Conservation (phyloP, 345 rosid genomes). For the Acer saccharum region DNA sequence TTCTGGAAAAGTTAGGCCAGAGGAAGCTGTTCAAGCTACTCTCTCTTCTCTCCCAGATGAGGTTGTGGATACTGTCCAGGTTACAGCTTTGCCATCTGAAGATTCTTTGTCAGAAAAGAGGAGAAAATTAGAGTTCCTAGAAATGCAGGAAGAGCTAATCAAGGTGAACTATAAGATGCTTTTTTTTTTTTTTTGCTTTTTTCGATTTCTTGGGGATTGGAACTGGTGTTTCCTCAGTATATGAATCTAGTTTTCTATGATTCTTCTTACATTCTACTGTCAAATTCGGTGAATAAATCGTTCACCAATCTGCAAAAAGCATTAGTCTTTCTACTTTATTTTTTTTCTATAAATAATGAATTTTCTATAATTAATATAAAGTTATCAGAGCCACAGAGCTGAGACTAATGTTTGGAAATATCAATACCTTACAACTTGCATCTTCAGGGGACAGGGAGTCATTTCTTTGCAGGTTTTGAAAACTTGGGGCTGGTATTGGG, state of each 20-base stretch:
- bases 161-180: slow-evolving; percentile 49
- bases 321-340: background rate
- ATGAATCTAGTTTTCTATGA: background rate
- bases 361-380: too few species aligned
- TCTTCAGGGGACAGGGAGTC: background rate
- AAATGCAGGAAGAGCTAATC: slow-evolving; percentile 96
- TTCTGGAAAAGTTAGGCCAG: slow-evolving; percentile 92
- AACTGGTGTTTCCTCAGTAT: background rate
- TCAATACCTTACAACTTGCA: slow-evolving; percentile 1
- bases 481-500: slow-evolving; percentile 1
- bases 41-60: slow-evolving; percentile 97
- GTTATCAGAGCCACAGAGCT: background rate
- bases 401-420: background rate
- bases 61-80: slow-evolving; percentile 92
- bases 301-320: background rate
- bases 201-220: slow-evolving; percentile 8
- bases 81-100: slow-evolving; percentile 86
- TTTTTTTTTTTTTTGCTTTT: slow-evolving; percentile 7
- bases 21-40: slow-evolving; percentile 98
- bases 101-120: slow-evolving; percentile 90
- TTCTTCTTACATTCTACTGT: background rate
- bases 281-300: background rate
- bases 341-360: background rate
- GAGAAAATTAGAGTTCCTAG: slow-evolving; percentile 92
- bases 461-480: background rate